Evolutionary conservation across 208 protist genomes (phyloP), one percentile per base, ranked within the genome.

Genomic region (Trypanosoma vivax): DNA sequence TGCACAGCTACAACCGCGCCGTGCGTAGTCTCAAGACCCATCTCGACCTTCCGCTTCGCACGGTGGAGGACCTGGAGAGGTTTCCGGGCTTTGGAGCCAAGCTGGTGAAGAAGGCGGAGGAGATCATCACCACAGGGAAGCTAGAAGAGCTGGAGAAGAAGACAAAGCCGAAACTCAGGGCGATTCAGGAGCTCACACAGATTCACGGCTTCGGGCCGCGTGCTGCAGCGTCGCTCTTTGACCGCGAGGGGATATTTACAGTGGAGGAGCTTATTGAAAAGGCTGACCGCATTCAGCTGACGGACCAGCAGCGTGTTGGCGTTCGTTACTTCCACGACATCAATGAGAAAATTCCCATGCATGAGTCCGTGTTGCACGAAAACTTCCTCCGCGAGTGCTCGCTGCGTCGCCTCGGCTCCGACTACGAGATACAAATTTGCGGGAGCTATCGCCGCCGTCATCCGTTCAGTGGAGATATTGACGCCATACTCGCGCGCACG

Each of bases 291-390:
- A 80, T 86, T 50, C 50, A 79, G 3, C 68, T 92, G 19, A 88
- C 83, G 14, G 81, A 90, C 30, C 79, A 88, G 48, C 81, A 88
- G 50, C 83, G 80, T 30, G 80, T 93, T 14, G 88, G 85, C 29
- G 85, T 95, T 48, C 73, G 79, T 50, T 92, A 93, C 85, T 93
- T 90, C 54, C 79, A 91, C 64, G 88, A 95, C 58, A 91, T 93
- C 52, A 88, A 90, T 50, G 77, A 92, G 54, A 89, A 92, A 62
- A 95, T 95, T 19, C 88, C 88, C n/a, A 88, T 87, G 78, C 80
- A 88, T 62, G 85, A 95, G 63, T 84, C 80, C 56, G 79, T 91
- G 39, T 59, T 88, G 43, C 79, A 92, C 55, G 83, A 90, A 58
- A 90, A 88, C 61, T 85, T 78, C 33, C 60, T 92, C 10, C 65